Base-by-base conservation (phyloP, 768 basidiomycete species). In the Leccinum truebloodii region DNA sequence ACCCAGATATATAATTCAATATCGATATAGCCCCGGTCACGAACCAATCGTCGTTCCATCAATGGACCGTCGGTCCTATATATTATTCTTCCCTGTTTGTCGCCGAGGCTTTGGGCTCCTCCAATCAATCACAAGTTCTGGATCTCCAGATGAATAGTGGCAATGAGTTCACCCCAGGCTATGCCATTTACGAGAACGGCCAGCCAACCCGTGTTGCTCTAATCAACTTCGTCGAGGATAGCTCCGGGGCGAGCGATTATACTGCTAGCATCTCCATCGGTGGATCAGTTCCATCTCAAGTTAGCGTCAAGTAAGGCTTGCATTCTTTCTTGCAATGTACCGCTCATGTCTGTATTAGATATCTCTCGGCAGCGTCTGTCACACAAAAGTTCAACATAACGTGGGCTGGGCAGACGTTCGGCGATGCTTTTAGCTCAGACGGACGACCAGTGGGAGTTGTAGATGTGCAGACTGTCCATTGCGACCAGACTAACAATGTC, bases 401-500 rank as follows among this genome's bases (percentile, higher is more conserved):
- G 0, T 93, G 91, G 90, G 91, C 88, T 3, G 85, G 85, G 6
- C 92, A 90, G 76, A 89, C 87, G 0, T 83, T 86, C 50, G 87
- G 87, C 7, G 79, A 78, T 46, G 76, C 77, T 24, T 87, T 87
- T 65, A 75, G 82, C 58, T 85, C 84, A 1, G 90, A 94, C 66
- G 92, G 91, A 1, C 82, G 86, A 50, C 80, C 86, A 28, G 76
- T 77, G 51, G 89, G 89, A 51, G 66, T 71, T 0, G 77, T 84
- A 50, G 69, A 80, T 57, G 79, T 92, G 9, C 76, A 82, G 59
- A 86, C 82, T 0, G 79, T 93, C 37, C 63, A 73, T 14, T 95
- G 92, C 66, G 79, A 88, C 68, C 73, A 77, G 37, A 69, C 71
- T 6, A 75, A 76, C 57, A 82, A 83, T 65, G 76, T 77, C 0